A percentile compares a stretch with the other conserved stretches of the same genome.
Conservation (phyloP, 306 rosid genomes). For the Rubus idaeus region DNA sequence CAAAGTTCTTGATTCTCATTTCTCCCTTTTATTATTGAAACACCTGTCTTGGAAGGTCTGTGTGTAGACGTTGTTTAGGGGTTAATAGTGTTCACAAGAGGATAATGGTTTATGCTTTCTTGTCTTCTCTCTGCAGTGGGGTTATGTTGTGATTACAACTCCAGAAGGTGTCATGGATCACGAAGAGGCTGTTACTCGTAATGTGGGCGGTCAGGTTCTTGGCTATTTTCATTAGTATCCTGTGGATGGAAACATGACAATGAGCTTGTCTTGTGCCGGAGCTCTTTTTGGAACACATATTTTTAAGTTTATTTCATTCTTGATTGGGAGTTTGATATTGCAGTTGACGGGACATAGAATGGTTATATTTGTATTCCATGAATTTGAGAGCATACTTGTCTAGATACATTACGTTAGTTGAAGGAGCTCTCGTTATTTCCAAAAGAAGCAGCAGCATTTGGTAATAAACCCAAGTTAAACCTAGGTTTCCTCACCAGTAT, state of each 20-base stretch:
- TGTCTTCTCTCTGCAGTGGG: constrained; percentile 70
- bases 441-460: too few species aligned
- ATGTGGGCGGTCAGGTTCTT: constrained; percentile 82
- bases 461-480: too few species aligned
- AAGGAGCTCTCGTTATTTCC: too few species aligned
- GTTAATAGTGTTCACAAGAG: neutral
- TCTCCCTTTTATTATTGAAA: neutral
- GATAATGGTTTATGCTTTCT: neutral
- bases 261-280: too few species aligned
- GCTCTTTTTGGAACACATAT: neutral
- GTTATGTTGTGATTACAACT: constrained; percentile 88
- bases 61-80: neutral
- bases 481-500: too few species aligned
- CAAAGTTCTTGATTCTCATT: neutral
- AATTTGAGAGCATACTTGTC: neutral
- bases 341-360: neutral
- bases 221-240: constrained; percentile 66
- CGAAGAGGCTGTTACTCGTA: constrained; percentile 71
- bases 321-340: neutral
- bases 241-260: neutral
- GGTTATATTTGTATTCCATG: neutral
- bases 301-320: neutral
- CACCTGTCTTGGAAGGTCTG: neutral
- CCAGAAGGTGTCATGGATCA: constrained; percentile 96
- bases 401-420: neutral